A percentile compares a stretch with the other conserved stretches of the same genome.
These are phyloP conservation scores for Pestalotiopsis sp. DNA, from an alignment of 2,329 filamentous ascomycete species.

Conservation along the genomic window DNA sequence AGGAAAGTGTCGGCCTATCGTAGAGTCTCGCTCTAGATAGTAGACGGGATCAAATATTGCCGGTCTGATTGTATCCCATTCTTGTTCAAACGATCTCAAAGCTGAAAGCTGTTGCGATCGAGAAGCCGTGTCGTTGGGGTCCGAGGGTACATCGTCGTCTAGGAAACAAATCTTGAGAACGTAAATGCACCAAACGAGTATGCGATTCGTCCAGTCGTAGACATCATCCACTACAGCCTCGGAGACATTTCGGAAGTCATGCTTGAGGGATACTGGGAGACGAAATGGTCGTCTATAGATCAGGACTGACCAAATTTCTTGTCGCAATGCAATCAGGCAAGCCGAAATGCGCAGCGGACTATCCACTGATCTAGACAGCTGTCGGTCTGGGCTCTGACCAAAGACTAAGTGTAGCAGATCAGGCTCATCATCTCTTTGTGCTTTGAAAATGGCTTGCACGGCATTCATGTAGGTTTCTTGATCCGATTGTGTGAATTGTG, in stretches of 20 bases:
- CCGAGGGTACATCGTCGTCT: neutral
- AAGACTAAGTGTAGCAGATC: neutral
- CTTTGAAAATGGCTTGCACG: neutral
- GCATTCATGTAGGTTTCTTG: conserved; percentile 4
- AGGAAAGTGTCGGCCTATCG: neutral
- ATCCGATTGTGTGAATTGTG: neutral
- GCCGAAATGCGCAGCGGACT: neutral
- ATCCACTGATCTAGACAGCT: neutral
- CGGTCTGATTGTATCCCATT: neutral
- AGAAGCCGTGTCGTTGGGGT: neutral
- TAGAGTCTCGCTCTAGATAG: neutral
- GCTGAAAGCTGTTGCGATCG: neutral
- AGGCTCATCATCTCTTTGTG: neutral
- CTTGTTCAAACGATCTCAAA: neutral
- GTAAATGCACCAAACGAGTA: neutral
- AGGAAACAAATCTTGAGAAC: neutral
- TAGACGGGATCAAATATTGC: neutral
- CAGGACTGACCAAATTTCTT: neutral
- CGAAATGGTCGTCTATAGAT: neutral
- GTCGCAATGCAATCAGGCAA: neutral
- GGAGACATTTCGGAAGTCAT: neutral
- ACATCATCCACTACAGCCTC: neutral
- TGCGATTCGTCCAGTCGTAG: neutral
- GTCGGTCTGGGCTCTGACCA: neutral
- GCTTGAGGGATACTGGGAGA: neutral